phyloP scores from a whole-genome alignment of 805 yeast species.

The Barnettozyma sucrosica region DNA sequence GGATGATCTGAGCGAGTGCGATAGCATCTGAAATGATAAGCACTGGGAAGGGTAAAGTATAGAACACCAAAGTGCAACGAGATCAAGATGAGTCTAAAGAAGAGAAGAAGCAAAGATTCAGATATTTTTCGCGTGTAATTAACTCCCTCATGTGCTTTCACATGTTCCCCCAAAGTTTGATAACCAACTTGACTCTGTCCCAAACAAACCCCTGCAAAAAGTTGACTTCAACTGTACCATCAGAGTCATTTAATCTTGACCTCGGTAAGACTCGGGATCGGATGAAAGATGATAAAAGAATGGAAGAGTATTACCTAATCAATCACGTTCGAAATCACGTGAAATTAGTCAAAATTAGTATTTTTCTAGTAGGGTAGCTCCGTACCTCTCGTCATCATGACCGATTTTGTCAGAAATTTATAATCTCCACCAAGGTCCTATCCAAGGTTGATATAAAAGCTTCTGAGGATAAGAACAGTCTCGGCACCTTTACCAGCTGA shows the following conservation, averaged over 20 bases:
- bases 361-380: background rate
- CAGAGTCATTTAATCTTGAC: background rate
- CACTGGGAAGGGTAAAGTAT: background rate
- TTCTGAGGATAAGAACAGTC: background rate
- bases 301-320: too few species aligned
- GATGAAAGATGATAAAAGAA: background rate
- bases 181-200: background rate
- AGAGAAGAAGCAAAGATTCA: background rate
- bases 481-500: background rate
- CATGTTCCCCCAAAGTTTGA: background rate
- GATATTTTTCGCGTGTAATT: background rate
- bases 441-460: background rate
- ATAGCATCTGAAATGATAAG: background rate
- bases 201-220: background rate
- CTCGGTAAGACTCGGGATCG: background rate
- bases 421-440: background rate
- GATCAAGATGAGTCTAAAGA: background rate
- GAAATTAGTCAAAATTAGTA: too few species aligned
- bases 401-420: background rate
- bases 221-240: background rate
- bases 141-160: background rate
- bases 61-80: background rate
- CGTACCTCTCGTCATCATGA: background rate
- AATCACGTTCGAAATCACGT: background rate
- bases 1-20: slow-evolving; percentile 1